Evolutionary conservation across 441 rosid genomes (phyloP).

Genomic region (Brassica hybrid): DNA sequence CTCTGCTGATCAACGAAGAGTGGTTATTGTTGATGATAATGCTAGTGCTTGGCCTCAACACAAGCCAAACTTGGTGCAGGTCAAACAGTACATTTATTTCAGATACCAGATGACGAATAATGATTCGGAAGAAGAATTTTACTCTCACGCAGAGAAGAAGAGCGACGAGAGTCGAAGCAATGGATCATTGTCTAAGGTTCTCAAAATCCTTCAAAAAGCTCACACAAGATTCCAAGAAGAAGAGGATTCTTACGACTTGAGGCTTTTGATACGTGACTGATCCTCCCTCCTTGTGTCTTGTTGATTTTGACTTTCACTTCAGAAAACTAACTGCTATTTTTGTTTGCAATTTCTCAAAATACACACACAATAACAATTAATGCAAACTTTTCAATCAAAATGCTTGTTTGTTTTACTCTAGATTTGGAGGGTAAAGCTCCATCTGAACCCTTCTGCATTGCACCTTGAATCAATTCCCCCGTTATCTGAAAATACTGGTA

Average conservation of each 20-base stretch:
- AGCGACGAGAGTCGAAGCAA: slow-evolving; percentile 21
- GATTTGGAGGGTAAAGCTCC: too few relatives aligned
- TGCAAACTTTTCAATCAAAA: too few relatives aligned
- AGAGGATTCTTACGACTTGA: background rate
- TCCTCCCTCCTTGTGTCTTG: background rate
- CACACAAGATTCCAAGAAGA: background rate
- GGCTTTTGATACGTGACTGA: slow-evolving; percentile 10
- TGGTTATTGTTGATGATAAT: slow-evolving; percentile 30
- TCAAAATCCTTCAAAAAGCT: background rate
- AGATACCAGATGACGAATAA: background rate
- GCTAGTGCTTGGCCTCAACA: slow-evolving; percentile 14
- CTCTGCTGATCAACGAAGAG: slow-evolving; percentile 8
- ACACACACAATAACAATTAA: too few relatives aligned
- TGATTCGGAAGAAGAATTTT: too few relatives aligned
- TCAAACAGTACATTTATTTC: slow-evolving; percentile 7
- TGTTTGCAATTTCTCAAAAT: too few relatives aligned
- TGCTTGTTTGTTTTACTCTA: too few relatives aligned
- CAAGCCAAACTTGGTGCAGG: slow-evolving; percentile 26
- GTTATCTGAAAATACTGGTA: too few relatives aligned
- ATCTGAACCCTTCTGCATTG: too few relatives aligned
- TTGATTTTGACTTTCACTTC: slow-evolving; percentile 3
- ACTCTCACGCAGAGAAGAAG: slow-evolving; percentile 18
- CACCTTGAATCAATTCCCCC: too few relatives aligned
- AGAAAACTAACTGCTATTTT: too few relatives aligned
- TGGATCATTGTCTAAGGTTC: slow-evolving; percentile 11